Base-by-base conservation (phyloP, 495 filamentous ascomycete species). In the Ascodesmis nigricans region DNA sequence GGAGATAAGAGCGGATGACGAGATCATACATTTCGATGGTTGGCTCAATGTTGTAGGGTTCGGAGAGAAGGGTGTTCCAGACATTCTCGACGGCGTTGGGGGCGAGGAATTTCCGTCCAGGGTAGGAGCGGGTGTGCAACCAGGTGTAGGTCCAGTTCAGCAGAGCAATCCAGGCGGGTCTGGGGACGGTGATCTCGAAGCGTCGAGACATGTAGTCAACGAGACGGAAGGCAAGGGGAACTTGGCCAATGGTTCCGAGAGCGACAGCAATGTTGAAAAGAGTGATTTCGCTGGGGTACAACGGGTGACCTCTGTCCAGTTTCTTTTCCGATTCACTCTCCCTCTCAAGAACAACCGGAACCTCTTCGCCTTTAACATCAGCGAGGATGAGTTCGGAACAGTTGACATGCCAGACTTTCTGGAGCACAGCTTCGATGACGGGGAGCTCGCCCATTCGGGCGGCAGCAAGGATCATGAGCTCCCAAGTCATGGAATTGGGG, bases 371-470 rank as follows among this genome's bases (percentile, higher is more conserved):
- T n/a, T 3, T 15, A 6, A 4, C 13, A 16, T 3, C 4, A 7
- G 13, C 55, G 2, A 46, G 10, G 45, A 1, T 21, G 6, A 69
- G 29, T 2, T 48, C 46, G 29, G 61, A 47, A 3, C 71, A 54
- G 41, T 76, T 60, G 15, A 78, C 46, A 19, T 63, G 60, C 71
- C 73, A 78, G 3, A 63, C 57, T 3, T 57, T 55, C 22, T 53
- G 52, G 20, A 78, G 48, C 16, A 69, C 53, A 1, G 54, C 44
- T 22, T 54, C 54, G n/a, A 73, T 52, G 0, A 55, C 58, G 5
- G 31, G 13, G 1, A 60, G 16, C 44, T 69, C 56, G 2, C 67
- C 71, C 31, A 73, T 66, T 5, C 69, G 58, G 5, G 55, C 59
- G n/a, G 60, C 46, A 2, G 66, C 66, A 18, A 66, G 52, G 16